Evolutionary conservation across 345 rosid species (phyloP), one percentile per base, ranked within the genome.

Genomic region (Eucalyptus pumila): DNA sequence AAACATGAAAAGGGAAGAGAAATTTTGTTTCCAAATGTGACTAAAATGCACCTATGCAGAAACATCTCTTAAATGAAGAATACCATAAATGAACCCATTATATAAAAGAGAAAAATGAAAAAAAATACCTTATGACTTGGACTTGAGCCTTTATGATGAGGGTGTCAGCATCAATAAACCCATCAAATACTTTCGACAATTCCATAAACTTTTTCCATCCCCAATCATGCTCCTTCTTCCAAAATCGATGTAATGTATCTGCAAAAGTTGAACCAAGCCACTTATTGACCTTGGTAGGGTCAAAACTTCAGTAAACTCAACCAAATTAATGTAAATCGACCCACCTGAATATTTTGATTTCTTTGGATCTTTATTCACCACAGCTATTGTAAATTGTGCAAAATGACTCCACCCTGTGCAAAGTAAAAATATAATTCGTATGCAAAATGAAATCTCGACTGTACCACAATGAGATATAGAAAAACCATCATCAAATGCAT

Each of bases 131-230:
- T 92, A 97, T 96, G 88, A 97, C 98, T 91, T 97, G 99, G 89
- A 97, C 98, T 94, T 96, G 98, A 92, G 99, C 99, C 92, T 95
- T 97, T 94, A 97, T 96, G 42, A 90, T 94, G 42, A 97, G 98
- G 30, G 96, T 94, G 91, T 93, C 99, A 88, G 94, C 92, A 88
- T 96, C 98, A 92, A 96, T 92, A 92, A 95, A 97, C 85, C 98
- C 99, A 85, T 97, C 98, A 89, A 91, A 90, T 76, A 97, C 93
- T 93, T 96, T 96, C 48, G 96, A 93, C 86, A 96, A 92, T 90
- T 96, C 99, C 94, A 97, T 97, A 91, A 97, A 96, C 88, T 97
- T 97, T 92, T 96, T 95, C 99, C 99, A 96, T 7, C 98, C 99
- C 99, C 99, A 96, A 83, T 96, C 97, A 92, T 97, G 97, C 94